Base-by-base conservation (phyloP, 805 yeast species). In the Candida odintsovae region DNA sequence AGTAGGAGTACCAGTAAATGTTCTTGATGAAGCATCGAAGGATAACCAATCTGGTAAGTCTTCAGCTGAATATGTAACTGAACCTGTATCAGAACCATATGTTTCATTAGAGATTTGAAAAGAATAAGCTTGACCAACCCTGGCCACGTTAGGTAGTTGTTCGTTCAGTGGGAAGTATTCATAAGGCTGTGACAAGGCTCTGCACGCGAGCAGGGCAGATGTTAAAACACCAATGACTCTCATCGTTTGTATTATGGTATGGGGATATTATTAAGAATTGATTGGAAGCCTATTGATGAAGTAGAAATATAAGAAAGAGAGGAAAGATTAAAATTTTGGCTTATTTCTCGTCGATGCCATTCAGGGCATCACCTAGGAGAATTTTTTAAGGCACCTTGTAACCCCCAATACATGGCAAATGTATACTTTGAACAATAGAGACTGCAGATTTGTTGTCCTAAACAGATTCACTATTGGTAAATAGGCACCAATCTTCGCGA, bases 121-220 rank as follows among this genome's bases (percentile, higher is more conserved):
- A 18, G 68, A 54, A 66, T 83, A 92, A 2, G 62, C 54, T 55
- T 78, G 71, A 49, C 78, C 78, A 15, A 80, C 77, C 48, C 95
- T 74, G 5, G 96, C 98, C 13, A 94, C 87, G 29, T 89, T 84
- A 6, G 98, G 98, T 20, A 82, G 73, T 67, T 92, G 99, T 61
- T 81, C 80, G 52, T 76, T 67, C 61, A 90, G 79, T n/a, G 96
- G 90, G 70, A 83, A 87, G 40, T 86, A 86, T 36, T 75, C 71
- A 44, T 72, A 70, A 6, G 87, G 82, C 33, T 75, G 67, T 12
- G 80, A 77, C 35, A 36, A 11, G 5, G 19, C 48, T 22, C 20
- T 21, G 18, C 28, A 13, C 41, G 38, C 16, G 40, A 23, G 15
- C 38, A 28, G 21, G 46, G 47, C 22, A n/a, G 20, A 16, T 10